Percentiles rank a stretch among this genome's conserved stretches.
phyloP scores from a whole-genome alignment of 176 grass and related monocot species.

The Carex pumila region DNA sequence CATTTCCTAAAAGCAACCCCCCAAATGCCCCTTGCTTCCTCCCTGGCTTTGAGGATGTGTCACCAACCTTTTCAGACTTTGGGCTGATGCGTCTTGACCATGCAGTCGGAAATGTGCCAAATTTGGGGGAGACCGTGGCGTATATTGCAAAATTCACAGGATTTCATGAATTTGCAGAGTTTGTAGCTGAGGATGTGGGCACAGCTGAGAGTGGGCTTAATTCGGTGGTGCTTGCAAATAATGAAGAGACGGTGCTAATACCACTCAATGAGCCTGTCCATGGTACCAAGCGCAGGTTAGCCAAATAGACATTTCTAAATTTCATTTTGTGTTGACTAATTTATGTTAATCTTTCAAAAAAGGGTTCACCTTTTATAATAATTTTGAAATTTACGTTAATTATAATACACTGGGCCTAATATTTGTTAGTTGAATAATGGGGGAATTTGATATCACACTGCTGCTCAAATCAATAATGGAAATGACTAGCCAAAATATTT shows the following conservation, averaged over 20 bases:
- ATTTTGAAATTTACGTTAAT: neutral
- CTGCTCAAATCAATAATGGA: neutral
- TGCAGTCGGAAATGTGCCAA: constrained; percentile 77
- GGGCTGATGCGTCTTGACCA: constrained; percentile 65
- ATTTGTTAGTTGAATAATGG: neutral
- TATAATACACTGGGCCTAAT: neutral
- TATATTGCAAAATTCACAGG: constrained; percentile 64
- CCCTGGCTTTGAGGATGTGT: constrained; percentile 56
- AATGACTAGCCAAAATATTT: neutral
- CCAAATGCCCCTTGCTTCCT: constrained; percentile 34
- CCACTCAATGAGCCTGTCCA: constrained; percentile 92
- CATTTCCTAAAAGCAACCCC: constrained; percentile 23
- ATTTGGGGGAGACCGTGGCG: constrained; percentile 29
- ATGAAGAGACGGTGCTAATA: constrained; percentile 67
- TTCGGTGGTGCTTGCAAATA: constrained; percentile 86
- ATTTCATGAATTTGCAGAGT: constrained; percentile 98
- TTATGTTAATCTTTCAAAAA: neutral
- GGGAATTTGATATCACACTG: neutral
- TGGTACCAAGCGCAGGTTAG: constrained; percentile 62
- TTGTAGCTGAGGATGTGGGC: constrained; percentile 84
- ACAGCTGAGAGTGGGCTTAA: constrained; percentile 93
- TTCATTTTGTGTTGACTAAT: neutral
- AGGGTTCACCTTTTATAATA: neutral
- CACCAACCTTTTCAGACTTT: constrained; percentile 28
- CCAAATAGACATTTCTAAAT: neutral